A percentile compares a stretch with the other conserved stretches of the same genome.
Conservation (phyloP, 2,329 filamentous ascomycete species). For the Delphinella strobiligena region DNA sequence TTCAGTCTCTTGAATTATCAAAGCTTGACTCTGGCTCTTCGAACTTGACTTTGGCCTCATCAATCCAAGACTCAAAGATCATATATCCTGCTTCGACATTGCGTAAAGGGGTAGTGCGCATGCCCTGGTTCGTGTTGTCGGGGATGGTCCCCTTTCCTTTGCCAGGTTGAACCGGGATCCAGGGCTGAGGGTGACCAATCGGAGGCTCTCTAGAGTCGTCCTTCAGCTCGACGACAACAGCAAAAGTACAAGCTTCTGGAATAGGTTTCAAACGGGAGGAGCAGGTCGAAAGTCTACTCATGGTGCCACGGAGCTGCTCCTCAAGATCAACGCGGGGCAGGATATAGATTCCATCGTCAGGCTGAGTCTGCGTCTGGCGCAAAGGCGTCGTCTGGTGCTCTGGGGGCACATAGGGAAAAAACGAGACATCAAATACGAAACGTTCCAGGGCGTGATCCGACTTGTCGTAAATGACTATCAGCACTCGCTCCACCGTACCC, state of each 20-base stretch:
- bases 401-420: constrained; percentile 38
- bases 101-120: constrained; percentile 47
- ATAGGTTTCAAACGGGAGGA: constrained; percentile 45
- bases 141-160: constrained; percentile 17
- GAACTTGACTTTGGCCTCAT: constrained; percentile 46
- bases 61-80: constrained; percentile 57
- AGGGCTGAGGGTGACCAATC: constrained; percentile 40
- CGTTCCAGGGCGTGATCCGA: constrained; percentile 44
- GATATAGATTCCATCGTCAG: constrained; percentile 16
- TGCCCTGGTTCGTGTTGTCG: constrained; percentile 7
- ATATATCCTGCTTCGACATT: constrained; percentile 54
- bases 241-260: constrained; percentile 58
- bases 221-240: constrained; percentile 61
- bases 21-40: background rate
- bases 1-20: too few species aligned
- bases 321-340: constrained; percentile 44
- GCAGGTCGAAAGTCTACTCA: constrained; percentile 50
- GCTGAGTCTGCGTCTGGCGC: constrained; percentile 21
- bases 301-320: constrained; percentile 58
- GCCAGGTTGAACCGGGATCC: constrained; percentile 46
- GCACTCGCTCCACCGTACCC: constrained; percentile 42
- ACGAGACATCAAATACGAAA: constrained; percentile 48
- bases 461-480: constrained; percentile 43
- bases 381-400: constrained; percentile 40
- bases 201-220: constrained; percentile 42